Evolutionary conservation across 441 rosid genomes (phyloP).

Genomic region (Populus hybrid): DNA sequence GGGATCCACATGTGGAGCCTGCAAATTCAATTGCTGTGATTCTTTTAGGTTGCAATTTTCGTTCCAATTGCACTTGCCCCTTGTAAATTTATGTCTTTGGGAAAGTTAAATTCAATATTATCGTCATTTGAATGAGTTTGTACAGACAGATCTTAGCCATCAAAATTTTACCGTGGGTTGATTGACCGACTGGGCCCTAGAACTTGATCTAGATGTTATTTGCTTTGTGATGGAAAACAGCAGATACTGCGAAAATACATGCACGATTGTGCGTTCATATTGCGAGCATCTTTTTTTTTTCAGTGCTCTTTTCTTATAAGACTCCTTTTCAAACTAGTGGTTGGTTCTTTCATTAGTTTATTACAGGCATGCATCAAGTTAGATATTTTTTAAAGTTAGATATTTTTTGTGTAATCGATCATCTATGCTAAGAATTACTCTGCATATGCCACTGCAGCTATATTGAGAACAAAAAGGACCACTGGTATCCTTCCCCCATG

Average conservation of each 20-base stretch:
- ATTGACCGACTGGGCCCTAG: neutral
- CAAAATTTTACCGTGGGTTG: no score
- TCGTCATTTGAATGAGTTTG: no score
- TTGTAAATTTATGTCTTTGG: no score
- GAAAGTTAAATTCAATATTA: no score
- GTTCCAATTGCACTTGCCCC: no score
- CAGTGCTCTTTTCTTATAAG: no score
- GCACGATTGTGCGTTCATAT: neutral
- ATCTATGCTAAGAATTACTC: neutral
- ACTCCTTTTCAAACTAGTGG: neutral
- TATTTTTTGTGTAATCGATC: neutral
- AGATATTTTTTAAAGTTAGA: neutral
- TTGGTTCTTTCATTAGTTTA: neutral
- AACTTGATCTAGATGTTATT: neutral
- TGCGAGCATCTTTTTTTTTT: no score
- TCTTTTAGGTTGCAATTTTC: no score
- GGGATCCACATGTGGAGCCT: no score
- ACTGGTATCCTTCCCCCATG: constrained; percentile 52
- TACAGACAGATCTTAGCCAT: no score
- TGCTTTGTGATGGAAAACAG: neutral
- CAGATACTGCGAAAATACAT: neutral
- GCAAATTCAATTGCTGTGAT: no score
- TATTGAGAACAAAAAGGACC: constrained; percentile 59
- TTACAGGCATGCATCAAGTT: neutral
- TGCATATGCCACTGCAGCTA: constrained; percentile 30